These are phyloP conservation scores for Colletotrichum aenigma DNA, from an alignment of 2,329 filamentous ascomycete genomes.

Conservation along the genomic window DNA sequence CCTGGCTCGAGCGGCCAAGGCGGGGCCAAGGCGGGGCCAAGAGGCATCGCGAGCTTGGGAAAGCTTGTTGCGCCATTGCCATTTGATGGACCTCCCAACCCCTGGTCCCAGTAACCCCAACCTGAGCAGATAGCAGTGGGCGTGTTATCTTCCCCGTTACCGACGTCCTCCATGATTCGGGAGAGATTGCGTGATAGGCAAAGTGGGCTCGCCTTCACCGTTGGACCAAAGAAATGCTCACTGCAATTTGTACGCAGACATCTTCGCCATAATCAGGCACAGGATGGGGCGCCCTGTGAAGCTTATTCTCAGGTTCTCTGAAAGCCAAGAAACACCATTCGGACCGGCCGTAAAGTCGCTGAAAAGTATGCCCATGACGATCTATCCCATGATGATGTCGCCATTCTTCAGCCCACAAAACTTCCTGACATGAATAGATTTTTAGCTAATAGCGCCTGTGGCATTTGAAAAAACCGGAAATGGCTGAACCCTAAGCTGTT, in stretches of 20 bases:
- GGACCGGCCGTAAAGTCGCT: background rate
- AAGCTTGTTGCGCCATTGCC: constrained; percentile 17
- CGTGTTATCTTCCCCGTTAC: background rate
- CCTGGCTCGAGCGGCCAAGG: background rate
- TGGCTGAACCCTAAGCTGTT: background rate
- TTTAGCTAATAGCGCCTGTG: background rate
- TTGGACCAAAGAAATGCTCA: background rate
- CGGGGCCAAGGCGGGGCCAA: constrained; percentile 10
- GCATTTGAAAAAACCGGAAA: background rate
- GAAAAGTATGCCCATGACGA: background rate
- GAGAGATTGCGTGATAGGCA: background rate
- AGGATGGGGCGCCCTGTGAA: background rate
- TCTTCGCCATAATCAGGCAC: background rate
- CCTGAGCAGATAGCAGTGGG: background rate
- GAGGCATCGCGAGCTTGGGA: constrained; percentile 10
- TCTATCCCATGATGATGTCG: background rate
- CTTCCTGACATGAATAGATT: background rate
- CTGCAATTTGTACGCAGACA: background rate
- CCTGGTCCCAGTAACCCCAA: background rate
- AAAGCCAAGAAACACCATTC: background rate
- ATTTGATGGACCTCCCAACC: background rate
- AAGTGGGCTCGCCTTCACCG: background rate
- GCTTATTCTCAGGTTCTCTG: background rate
- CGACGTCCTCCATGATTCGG: background rate
- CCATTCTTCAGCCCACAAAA: background rate